These are phyloP conservation scores for Tuber borchii DNA, from an alignment of 495 filamentous ascomycete genomes.

Conservation along the genomic window DNA sequence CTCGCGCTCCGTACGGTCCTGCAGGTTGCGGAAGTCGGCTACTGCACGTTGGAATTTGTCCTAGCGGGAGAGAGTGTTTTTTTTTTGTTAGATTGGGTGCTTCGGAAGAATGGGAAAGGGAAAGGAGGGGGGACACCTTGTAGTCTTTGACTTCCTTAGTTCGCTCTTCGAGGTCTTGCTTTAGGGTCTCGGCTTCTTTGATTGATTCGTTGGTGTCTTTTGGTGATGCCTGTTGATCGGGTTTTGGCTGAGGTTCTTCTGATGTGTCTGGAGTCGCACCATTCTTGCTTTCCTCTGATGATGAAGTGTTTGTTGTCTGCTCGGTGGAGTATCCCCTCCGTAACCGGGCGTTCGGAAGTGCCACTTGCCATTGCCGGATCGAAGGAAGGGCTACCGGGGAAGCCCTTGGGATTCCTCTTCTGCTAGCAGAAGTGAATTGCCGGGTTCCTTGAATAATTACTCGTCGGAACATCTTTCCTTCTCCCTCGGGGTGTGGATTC, in stretches of 20 bases:
- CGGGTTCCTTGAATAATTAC: constrained; percentile 32
- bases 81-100: constrained; percentile 4
- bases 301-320: neutral
- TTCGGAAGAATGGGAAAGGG: neutral
- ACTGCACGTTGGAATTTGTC: constrained; percentile 88
- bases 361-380: constrained; percentile 23
- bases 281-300: constrained; percentile 8
- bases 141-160: constrained; percentile 74
- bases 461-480: constrained; percentile 30
- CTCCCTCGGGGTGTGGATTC: neutral
- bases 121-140: constrained; percentile 58
- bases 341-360: constrained; percentile 1
- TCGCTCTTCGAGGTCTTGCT: constrained; percentile 73
- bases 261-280: neutral
- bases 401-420: constrained; percentile 3
- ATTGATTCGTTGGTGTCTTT: constrained; percentile 27
- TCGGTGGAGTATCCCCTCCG: constrained; percentile 22
- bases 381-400: constrained; percentile 12
- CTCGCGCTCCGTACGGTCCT: constrained; percentile 88
- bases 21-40: constrained; percentile 94
- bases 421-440: constrained; percentile 25
- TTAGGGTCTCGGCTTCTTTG: constrained; percentile 43
- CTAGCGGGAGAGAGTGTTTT: constrained; percentile 51
- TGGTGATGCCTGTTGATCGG: neutral
- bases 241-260: neutral